Percentiles rank a stretch among this genome's conserved stretches.
These are phyloP conservation scores for Amauroascus niger DNA, from an alignment of 2,329 filamentous ascomycete genomes.

Conservation along the genomic window DNA sequence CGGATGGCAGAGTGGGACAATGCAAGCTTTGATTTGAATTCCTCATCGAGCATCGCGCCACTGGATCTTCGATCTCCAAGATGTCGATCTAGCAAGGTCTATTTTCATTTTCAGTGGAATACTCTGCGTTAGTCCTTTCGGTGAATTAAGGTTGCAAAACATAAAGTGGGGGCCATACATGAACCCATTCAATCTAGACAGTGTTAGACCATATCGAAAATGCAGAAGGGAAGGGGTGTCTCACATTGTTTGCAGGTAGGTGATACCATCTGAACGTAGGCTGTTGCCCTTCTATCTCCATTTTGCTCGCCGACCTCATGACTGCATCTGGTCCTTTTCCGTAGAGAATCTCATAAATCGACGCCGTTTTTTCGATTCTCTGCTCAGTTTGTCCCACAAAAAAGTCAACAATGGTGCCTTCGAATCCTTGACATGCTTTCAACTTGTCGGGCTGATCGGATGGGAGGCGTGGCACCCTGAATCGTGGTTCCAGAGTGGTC, in stretches of 20 bases:
- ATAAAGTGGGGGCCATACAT: background rate
- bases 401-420: background rate
- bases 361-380: background rate
- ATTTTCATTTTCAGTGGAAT: background rate
- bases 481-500: background rate
- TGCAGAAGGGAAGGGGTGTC: background rate
- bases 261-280: background rate
- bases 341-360: background rate
- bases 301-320: background rate
- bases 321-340: background rate
- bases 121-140: background rate
- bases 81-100: background rate
- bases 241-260: background rate
- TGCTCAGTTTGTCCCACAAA: background rate
- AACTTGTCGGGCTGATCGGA: background rate
- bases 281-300: background rate
- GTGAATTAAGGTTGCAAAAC: background rate
- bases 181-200: background rate
- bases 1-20: background rate
- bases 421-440: background rate
- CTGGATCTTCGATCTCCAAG: background rate
- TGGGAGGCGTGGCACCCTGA: slow-evolving; percentile 3
- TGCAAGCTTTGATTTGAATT: background rate
- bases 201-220: background rate
- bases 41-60: background rate